Evolutionary conservation across 2,329 filamentous ascomycete genomes (phyloP).

Genomic region (Arthrobotrys entomopaga): DNA sequence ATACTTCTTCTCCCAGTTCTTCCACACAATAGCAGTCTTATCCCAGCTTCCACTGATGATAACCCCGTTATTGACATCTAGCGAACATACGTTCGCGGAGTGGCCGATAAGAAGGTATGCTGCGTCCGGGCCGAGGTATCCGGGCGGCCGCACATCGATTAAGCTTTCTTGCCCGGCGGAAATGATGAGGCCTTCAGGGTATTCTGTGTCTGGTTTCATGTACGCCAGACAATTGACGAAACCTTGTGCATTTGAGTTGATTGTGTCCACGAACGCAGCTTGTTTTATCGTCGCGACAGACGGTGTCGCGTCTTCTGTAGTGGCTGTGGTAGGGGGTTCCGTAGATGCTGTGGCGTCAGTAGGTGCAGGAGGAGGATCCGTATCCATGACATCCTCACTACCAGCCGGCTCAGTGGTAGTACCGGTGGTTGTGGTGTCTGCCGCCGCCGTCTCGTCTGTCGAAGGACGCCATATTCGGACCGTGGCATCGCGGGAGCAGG

Average conservation of each 20-base stretch:
- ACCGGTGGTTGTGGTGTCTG: background rate
- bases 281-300: conserved; percentile 61
- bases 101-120: conserved; percentile 89
- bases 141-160: conserved; percentile 84
- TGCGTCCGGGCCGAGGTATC: conserved; percentile 71
- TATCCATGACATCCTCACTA: conserved; percentile 62
- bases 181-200: conserved; percentile 77
- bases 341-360: conserved; percentile 9
- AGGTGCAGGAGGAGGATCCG: conserved; percentile 13
- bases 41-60: conserved; percentile 97
- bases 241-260: conserved; percentile 80
- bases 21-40: conserved; percentile 81
- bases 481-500: conserved; percentile 89
- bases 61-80: conserved; percentile 80
- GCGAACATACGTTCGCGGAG: conserved; percentile 83
- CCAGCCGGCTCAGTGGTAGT: background rate
- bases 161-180: conserved; percentile 92
- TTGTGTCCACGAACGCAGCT: conserved; percentile 78
- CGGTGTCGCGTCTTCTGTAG: conserved; percentile 57
- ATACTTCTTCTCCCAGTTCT: conserved; percentile 81
- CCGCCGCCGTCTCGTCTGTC: background rate
- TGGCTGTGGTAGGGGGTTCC: background rate
- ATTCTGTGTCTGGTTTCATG: conserved; percentile 73
- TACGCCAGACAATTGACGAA: conserved; percentile 90
- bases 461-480: conserved; percentile 80